Percentiles rank a stretch among this genome's conserved stretches.
phyloP scores from a whole-genome alignment of 2,329 filamentous ascomycete species.

The Apiospora malaysiana region DNA sequence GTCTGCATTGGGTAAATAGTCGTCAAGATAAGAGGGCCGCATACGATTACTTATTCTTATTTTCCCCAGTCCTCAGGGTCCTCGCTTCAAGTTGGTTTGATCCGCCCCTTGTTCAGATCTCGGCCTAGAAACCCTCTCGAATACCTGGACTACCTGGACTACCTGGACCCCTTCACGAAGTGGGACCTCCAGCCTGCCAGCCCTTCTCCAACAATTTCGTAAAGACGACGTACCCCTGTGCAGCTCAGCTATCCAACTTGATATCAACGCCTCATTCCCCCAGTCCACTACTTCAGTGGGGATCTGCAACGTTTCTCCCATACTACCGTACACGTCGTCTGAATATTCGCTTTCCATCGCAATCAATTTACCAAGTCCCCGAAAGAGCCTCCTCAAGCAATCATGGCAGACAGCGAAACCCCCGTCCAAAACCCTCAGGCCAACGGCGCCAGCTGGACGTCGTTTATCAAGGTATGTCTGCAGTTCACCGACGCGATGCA shows the following conservation, averaged over 20 bases:
- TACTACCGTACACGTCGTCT: conserved; percentile 1
- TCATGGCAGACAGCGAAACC: conserved; percentile 17
- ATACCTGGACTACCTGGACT: not conserved
- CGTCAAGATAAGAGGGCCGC: conserved; percentile 1
- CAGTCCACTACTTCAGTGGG: conserved; percentile 4
- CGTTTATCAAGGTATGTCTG: conserved; percentile 40
- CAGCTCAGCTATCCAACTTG: not conserved
- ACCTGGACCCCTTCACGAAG: not conserved
- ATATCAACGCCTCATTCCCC: conserved; percentile 10
- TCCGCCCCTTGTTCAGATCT: conserved; percentile 1
- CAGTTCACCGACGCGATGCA: not conserved
- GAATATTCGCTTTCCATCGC: not conserved
- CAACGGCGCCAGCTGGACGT: conserved; percentile 38
- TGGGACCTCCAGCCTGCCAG: not conserved
- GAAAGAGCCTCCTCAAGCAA: not conserved
- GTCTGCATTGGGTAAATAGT: not conserved
- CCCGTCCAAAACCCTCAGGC: conserved; percentile 37
- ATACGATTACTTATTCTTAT: not conserved
- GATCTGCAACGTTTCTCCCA: conserved; percentile 1
- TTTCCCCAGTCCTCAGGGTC: not conserved
- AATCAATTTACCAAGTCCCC: not conserved
- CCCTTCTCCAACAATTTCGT: conserved; percentile 8
- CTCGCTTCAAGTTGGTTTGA: conserved; percentile 4
- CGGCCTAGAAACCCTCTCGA: not conserved
- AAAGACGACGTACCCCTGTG: conserved; percentile 5